Base-by-base conservation (phyloP, 164 flowering plant genomes). In the Tetracentron sinense region DNA sequence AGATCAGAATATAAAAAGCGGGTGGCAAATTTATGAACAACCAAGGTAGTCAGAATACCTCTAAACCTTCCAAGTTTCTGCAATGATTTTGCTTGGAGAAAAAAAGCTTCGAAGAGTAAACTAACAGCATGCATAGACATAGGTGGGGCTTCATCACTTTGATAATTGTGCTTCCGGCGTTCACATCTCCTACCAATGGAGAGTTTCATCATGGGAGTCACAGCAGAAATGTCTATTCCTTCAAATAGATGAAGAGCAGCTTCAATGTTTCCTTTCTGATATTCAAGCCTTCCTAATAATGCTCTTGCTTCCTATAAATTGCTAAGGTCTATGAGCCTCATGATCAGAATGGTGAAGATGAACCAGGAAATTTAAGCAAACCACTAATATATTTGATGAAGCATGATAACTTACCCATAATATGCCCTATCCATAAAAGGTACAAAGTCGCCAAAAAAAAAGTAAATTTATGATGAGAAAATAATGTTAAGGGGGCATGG, bases 71-170 rank as follows among this genome's bases (percentile, higher is more conserved):
- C 87, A 64, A 94, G 87, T 60, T 42, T 73, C 68, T 86, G 86
- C 69, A 86, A 71, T 22, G 96, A 86, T 72, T 85, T 89, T 50
- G 94, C 81, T 78, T 94, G 91, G 25, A 94, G 93, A 64, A 83
- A 81, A 42, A 89, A 78, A 30, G 96, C 97, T 76, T 94, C 99
- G 26, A 86, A 73, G 33, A 91, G 96, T 62, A 94, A 75, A 76
- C 88, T 83, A 69, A 89, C 81, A 42, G 93, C 86, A 71, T 86
- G 93, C 81, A 85, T 74, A 25, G 99, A 89, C 91, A 91, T 89
- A n/a, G 75, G 77, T 35, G 87, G 82, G 17, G 63, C 52, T 53
- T 58, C 80, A 69, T 85, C 88, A 62, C 82, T 81, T 42, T 72
- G 79, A 16, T 88, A 89, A 55, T 64, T 79, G 30, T 87, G 86